phyloP scores from a whole-genome alignment of 2,329 filamentous ascomycete species.

The Teratosphaeriaceae sp. region DNA sequence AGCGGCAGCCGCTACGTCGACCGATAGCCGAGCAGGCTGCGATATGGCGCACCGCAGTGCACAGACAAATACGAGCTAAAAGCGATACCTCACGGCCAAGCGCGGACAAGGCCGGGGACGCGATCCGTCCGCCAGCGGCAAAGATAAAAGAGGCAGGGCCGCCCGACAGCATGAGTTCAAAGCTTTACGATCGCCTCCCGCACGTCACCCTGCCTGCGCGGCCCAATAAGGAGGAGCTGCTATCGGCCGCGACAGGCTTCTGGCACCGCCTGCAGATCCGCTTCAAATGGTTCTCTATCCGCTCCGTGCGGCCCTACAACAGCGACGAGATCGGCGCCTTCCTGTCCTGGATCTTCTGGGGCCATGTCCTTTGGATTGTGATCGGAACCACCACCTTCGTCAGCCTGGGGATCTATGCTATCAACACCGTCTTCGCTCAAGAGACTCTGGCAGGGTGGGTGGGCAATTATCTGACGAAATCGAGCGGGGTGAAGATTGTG shows the following conservation, averaged over 20 bases:
- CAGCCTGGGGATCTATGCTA: conserved; percentile 78
- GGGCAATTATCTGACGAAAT: conserved; percentile 91
- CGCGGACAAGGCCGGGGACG: too few species aligned
- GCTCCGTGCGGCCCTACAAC: conserved; percentile 90
- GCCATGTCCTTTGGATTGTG: conserved; percentile 92
- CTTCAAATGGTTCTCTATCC: conserved; percentile 97
- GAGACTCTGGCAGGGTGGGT: conserved; percentile 92
- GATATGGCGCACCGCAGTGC: too few species aligned
- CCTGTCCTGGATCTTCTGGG: conserved; percentile 88
- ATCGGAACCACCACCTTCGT: conserved; percentile 97
- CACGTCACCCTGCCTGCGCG: conserved; percentile 54
- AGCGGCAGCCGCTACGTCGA: too few species aligned
- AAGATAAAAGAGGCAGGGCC: too few species aligned
- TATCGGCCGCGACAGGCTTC: conserved; percentile 87
- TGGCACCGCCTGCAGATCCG: conserved; percentile 84
- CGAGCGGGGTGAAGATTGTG: conserved; percentile 85
- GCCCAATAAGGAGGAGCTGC: conserved; percentile 86
- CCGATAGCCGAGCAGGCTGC: background rate
- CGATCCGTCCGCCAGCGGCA: too few species aligned
- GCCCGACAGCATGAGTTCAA: background rate
- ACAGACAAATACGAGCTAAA: too few species aligned
- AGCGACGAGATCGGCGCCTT: conserved; percentile 94
- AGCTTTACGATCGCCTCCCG: conserved; percentile 54
- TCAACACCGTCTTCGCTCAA: conserved; percentile 96
- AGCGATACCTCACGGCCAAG: too few species aligned